Evolutionary conservation across 345 rosid genomes (phyloP).

Genomic region (Mallotus nudiflorus): DNA sequence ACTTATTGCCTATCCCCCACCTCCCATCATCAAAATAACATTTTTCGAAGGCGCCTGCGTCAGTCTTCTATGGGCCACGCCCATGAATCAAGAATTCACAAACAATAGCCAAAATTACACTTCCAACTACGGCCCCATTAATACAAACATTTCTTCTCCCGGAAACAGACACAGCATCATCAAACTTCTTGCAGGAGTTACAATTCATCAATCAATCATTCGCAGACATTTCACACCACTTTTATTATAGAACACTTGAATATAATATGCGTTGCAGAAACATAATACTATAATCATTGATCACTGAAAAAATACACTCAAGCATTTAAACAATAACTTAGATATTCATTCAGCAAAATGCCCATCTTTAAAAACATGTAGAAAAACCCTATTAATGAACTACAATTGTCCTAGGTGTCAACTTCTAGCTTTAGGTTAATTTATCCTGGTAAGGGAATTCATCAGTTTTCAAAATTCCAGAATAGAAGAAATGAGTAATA

Average conservation of each 20-base stretch:
- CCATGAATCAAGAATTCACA: neutral
- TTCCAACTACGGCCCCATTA: neutral
- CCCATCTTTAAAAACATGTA: neutral
- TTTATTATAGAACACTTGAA: neutral
- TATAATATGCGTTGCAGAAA: neutral
- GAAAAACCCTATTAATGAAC: neutral
- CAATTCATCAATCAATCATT: neutral
- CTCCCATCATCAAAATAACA: neutral
- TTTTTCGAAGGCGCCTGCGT: neutral
- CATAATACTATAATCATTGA: neutral
- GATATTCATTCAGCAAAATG: neutral
- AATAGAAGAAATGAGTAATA: neutral
- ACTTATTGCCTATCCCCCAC: constrained; percentile 8
- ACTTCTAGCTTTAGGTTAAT: constrained; percentile 9
- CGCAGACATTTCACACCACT: neutral
- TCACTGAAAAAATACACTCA: neutral
- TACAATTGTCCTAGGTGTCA: neutral
- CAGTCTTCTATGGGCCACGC: neutral
- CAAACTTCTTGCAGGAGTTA: neutral
- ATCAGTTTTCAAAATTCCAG: neutral
- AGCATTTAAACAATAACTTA: neutral
- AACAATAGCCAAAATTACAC: neutral
- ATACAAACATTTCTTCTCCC: neutral
- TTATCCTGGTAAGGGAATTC: constrained; percentile 8
- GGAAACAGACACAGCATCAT: neutral